Evolutionary conservation across 768 basidiomycete species (phyloP).

Genomic region (Russula ochroleuca): DNA sequence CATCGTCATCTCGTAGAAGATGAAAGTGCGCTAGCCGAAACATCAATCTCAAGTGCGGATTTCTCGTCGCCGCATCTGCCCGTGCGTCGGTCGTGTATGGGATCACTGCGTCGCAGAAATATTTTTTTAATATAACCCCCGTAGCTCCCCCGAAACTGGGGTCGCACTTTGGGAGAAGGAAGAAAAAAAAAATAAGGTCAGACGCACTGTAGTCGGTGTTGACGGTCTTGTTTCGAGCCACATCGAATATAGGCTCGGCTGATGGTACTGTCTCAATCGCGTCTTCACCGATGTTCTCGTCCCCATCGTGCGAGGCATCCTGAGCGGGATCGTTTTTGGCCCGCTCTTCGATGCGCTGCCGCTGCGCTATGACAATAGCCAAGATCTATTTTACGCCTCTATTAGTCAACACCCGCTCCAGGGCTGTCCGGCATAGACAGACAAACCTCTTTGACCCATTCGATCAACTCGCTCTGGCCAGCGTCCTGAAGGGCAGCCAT

Average conservation of each 20-base stretch:
- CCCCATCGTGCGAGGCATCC: constrained; percentile 35
- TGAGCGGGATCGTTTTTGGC: constrained; percentile 42
- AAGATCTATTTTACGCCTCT: constrained; percentile 49
- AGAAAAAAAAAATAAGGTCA: neutral
- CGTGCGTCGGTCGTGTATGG: constrained; percentile 72
- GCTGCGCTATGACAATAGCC: constrained; percentile 51
- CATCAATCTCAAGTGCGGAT: constrained; percentile 77
- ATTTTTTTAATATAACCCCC: neutral
- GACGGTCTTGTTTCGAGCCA: constrained; percentile 61
- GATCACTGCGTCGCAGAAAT: constrained; percentile 48
- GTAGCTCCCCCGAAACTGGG: neutral
- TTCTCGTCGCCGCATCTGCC: constrained; percentile 70
- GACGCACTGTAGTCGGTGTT: constrained; percentile 67
- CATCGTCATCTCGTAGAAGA: constrained; percentile 39
- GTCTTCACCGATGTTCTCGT: constrained; percentile 31
- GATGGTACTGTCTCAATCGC: neutral
- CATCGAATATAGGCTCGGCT: constrained; percentile 51
- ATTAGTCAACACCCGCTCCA: constrained; percentile 10
- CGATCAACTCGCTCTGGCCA: constrained; percentile 58
- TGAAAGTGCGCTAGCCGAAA: constrained; percentile 76
- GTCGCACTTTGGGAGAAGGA: neutral
- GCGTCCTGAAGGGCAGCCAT: constrained; percentile 68
- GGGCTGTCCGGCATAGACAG: neutral
- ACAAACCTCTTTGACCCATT: constrained; percentile 80
- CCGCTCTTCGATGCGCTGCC: constrained; percentile 58